Evolutionary conservation across 345 rosid genomes (phyloP), one percentile per base, ranked within the genome.

Genomic region (Lepidium africanum): DNA sequence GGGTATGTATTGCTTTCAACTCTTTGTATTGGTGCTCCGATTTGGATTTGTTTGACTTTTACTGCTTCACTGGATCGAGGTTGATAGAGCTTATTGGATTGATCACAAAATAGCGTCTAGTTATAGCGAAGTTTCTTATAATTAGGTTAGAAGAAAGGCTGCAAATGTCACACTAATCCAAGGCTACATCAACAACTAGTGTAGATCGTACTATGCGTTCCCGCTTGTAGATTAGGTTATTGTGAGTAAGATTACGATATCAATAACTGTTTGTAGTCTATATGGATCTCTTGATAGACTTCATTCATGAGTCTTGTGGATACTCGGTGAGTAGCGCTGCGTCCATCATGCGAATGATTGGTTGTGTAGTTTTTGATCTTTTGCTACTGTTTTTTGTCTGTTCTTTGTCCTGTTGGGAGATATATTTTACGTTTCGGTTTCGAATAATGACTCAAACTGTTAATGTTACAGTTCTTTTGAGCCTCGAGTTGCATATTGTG

Each of bases 401-500:
- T 50, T 51, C 38, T 23, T 65, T 64, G 14, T 16, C 23, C 47
- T n/a, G 27, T 68, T 68, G 38, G 7, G 16, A 53, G 5, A 16
- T 63, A 5, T 5, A 17, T 33, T 52, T 16, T 15, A 10, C 4
- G 15, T 12, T 49, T 25, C 19, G 3, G 54, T 13, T 33, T 64
- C 57, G 25, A 36, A 6, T 32, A 53, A 53, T 81, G 71, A 76
- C 48, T 32, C 47, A 40, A 45, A 11, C 9, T 40, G 17, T 42
- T 71, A 37, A 41, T 73, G 58, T 17, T 67, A 60, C 87, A 86
- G 96, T 30, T 63, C 59, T 70, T 81, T 81, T 50, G 82, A 81
- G 81, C 67, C 77, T 38, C 80, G 84, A 14, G 85, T 95, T 65
- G 92, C 97, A 9, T 79, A 91, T 75, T 89, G 97, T 76, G 99